Evolutionary conservation across 805 yeast genomes (phyloP), one percentile per base, ranked within the genome.

Genomic region (Grigorovia humatica): DNA sequence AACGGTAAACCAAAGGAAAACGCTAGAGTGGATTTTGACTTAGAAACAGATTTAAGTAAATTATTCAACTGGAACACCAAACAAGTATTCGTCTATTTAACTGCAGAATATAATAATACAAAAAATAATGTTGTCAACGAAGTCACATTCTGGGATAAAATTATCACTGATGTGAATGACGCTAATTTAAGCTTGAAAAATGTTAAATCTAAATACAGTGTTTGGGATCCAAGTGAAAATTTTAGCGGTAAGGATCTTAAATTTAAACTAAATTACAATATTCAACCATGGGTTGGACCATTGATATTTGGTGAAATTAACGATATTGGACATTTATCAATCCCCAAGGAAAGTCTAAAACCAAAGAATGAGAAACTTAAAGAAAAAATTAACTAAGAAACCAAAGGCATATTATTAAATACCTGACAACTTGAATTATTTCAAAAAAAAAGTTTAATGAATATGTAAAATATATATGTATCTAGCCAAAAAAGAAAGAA

Each of bases 61-160:
- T 74, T 93, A 49, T 90, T 90, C 77, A 89, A 85, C 68, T 91
- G 97, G 96, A 93, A 91, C 70, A 93, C 99, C 12, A 91, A 91
- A 65, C 98, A 91, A 68, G 81, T 91, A n/a, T 91, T 93, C 62
- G 86, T 84, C 5, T 93, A 91, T 62, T 73, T 93, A 55, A 86
- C 95, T 2, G 96, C 95, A 1, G 91, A 88, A 62, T 90, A 90
- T 56, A 77, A 87, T 58, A 47, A 63, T 54, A 64, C 69, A 53
- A 59, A 69, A 54, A 58, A 57, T 1, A 72, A 65, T 9, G 68
- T 77, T n/a, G 64, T 67, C 2, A 85, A 83, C 67, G 81, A 82
- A 56, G 86, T 90, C 42, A 85, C 91, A 0, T 82, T 86, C 63
- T 91, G 99, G 99, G 98, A 91, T 70, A 78, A 78, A 57, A 91